Conservation (phyloP, 2,329 filamentous ascomycete genomes). For the Claviceps sp. region DNA sequence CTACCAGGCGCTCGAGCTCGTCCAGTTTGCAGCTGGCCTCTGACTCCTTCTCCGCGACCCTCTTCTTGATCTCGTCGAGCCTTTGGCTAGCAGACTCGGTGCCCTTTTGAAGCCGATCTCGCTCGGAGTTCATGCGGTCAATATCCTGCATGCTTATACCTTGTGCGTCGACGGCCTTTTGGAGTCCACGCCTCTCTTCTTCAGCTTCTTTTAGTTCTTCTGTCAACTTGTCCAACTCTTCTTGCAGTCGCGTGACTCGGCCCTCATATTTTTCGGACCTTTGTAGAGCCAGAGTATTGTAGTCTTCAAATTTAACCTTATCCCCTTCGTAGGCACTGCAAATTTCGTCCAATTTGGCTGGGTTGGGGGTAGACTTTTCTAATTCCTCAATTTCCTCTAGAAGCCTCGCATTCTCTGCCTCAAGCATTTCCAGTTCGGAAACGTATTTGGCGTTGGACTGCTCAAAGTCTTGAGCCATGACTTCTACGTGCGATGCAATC, state of each 20-base stretch:
- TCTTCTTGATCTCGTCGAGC: slow-evolving; percentile 74
- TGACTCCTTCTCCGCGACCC: slow-evolving; percentile 72
- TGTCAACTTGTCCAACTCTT: slow-evolving; percentile 69
- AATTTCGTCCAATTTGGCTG: slow-evolving; percentile 72
- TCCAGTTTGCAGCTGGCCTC: slow-evolving; percentile 79
- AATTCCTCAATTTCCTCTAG: slow-evolving; percentile 80
- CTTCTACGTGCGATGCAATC: slow-evolving; percentile 69
- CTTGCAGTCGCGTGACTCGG: slow-evolving; percentile 67
- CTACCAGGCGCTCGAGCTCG: slow-evolving; percentile 79
- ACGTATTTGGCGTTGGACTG: slow-evolving; percentile 71
- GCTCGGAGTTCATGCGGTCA: slow-evolving; percentile 94
- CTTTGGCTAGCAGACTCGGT: slow-evolving; percentile 64
- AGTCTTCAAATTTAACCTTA: slow-evolving; percentile 87
- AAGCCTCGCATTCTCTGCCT: slow-evolving; percentile 71
- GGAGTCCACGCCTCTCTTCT: slow-evolving; percentile 64
- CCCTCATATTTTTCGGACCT: slow-evolving; percentile 82
- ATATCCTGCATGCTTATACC: slow-evolving; percentile 97
- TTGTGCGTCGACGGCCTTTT: slow-evolving; percentile 78
- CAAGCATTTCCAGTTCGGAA: slow-evolving; percentile 71
- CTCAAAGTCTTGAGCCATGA: slow-evolving; percentile 82
- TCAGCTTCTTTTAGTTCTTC: slow-evolving; percentile 68
- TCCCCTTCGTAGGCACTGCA: slow-evolving; percentile 93
- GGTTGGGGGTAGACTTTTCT: slow-evolving; percentile 72
- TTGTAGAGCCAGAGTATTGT: slow-evolving; percentile 71
- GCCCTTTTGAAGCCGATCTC: slow-evolving; percentile 81